phyloP scores from a whole-genome alignment of 441 rosid species.

The Pelargonium fulgidum region DNA sequence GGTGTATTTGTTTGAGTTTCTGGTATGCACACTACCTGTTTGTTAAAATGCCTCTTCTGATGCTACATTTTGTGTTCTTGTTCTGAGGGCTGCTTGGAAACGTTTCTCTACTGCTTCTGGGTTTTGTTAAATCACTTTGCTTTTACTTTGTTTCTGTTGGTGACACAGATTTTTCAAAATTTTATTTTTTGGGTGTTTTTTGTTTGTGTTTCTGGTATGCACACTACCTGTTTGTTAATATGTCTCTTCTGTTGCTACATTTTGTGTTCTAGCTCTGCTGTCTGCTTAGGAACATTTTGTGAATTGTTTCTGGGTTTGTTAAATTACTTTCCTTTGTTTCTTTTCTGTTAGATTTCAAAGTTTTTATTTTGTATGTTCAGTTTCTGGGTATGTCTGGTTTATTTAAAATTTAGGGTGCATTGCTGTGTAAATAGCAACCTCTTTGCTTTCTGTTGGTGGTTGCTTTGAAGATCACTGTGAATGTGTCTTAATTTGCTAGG shows the following conservation, averaged over 20 bases:
- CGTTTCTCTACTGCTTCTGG: not conserved
- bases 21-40: not conserved
- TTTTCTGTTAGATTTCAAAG: not conserved
- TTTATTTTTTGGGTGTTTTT: not conserved
- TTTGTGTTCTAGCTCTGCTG: conserved; percentile 14
- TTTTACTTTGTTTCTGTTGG: not conserved
- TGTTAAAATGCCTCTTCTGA: not conserved
- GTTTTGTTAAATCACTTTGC: not conserved
- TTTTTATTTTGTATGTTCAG: not conserved
- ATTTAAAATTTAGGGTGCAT: not conserved
- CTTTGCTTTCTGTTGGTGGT: not conserved
- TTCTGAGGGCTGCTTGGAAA: not conserved
- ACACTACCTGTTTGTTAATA: not conserved
- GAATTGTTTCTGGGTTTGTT: conserved; percentile 2
- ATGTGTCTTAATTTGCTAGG: conserved; percentile 9
- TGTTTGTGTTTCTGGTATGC: not conserved
- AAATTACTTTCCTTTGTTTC: not conserved
- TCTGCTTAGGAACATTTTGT: not conserved
- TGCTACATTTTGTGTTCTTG: conserved; percentile 16
- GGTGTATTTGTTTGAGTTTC: not conserved
- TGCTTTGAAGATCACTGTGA: conserved; percentile 2
- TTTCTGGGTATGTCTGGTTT: not conserved
- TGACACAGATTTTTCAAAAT: not conserved
- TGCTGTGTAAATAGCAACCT: not conserved
- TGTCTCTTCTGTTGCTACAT: not conserved